These are phyloP conservation scores for Ophiobolus disseminans DNA, from an alignment of 2,329 filamentous ascomycete species.

Conservation along the genomic window DNA sequence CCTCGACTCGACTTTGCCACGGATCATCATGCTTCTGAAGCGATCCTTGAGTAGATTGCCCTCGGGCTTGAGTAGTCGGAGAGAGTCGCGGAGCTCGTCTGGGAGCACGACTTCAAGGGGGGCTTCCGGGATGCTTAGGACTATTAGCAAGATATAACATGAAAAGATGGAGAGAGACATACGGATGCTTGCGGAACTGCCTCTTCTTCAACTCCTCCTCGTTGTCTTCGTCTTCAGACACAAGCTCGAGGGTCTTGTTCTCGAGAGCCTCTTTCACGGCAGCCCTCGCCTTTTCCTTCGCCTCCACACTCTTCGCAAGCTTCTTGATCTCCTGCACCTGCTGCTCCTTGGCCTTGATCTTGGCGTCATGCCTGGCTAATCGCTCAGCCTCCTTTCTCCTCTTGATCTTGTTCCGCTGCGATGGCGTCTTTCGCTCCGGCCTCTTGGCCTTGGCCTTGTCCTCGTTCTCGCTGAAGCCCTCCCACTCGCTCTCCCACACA, in stretches of 20 bases:
- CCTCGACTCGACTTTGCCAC: conserved; percentile 86
- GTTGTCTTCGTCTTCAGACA: conserved; percentile 45
- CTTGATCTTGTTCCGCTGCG: conserved; percentile 87
- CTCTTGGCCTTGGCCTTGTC: conserved; percentile 71
- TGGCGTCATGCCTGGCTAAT: conserved; percentile 74
- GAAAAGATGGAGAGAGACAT: conserved; percentile 24
- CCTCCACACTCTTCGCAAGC: conserved; percentile 69
- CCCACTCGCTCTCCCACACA: conserved; percentile 86
- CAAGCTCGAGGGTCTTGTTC: conserved; percentile 31
- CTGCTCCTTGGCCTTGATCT: conserved; percentile 74
- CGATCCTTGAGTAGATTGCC: conserved; percentile 94
- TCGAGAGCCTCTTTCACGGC: conserved; percentile 33
- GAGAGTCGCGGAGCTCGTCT: conserved; percentile 59
- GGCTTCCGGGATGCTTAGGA: conserved; percentile 71
- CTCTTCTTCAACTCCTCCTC: conserved; percentile 67
- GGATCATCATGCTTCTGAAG: conserved; percentile 85
- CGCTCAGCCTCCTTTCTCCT: conserved; percentile 87
- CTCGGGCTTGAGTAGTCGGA: conserved; percentile 75
- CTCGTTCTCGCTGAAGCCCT: conserved; percentile 60
- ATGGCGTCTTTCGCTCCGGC: conserved; percentile 82
- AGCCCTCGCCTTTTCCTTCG: conserved; percentile 60
- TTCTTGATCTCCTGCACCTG: conserved; percentile 76
- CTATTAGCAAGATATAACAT: conserved; percentile 14
- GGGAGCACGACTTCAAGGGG: conserved; percentile 58
- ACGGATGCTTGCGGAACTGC: conserved; percentile 71